These are phyloP conservation scores for Lenwebbia sp. DNA, from an alignment of 345 rosid genomes.

Conservation along the genomic window DNA sequence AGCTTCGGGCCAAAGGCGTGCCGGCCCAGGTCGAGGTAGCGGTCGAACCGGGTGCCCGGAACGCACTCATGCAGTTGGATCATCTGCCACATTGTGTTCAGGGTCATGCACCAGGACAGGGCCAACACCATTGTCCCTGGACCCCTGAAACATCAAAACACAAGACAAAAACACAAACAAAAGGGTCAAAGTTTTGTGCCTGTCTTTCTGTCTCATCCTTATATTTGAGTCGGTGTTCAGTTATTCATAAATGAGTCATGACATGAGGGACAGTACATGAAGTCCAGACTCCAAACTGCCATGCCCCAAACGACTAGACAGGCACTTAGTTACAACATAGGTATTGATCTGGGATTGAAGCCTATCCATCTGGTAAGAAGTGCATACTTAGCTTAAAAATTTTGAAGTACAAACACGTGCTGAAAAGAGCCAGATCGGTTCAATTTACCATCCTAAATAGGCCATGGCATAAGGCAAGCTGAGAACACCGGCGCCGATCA, in stretches of 20 bases:
- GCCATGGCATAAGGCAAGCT: constrained; percentile 97
- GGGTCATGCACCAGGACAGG: constrained; percentile 78
- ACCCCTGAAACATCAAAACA: constrained; percentile 40
- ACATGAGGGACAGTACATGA: not conserved
- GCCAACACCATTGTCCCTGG: constrained; percentile 61
- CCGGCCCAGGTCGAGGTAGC: constrained; percentile 80
- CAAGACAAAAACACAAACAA: not conserved
- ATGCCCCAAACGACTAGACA: not conserved
- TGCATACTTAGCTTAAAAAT: too few species aligned
- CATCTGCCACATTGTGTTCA: constrained; percentile 98
- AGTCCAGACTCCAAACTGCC: not conserved
- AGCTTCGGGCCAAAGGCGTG: constrained; percentile 75
- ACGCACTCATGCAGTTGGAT: constrained; percentile 87
- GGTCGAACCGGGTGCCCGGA: constrained; percentile 82
- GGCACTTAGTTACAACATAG: not conserved
- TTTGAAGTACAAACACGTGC: too few species aligned
- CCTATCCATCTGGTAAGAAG: not conserved
- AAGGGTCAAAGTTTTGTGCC: not conserved
- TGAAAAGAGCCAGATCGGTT: not conserved
- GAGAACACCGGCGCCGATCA: constrained; percentile 97
- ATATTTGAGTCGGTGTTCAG: not conserved
- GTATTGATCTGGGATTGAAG: not conserved
- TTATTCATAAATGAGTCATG: not conserved
- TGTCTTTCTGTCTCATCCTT: not conserved
- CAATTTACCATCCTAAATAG: constrained; percentile 76